Evolutionary conservation across 1,284 basidiomycete genomes (phyloP).

Genomic region (Omphalotus olearius): DNA sequence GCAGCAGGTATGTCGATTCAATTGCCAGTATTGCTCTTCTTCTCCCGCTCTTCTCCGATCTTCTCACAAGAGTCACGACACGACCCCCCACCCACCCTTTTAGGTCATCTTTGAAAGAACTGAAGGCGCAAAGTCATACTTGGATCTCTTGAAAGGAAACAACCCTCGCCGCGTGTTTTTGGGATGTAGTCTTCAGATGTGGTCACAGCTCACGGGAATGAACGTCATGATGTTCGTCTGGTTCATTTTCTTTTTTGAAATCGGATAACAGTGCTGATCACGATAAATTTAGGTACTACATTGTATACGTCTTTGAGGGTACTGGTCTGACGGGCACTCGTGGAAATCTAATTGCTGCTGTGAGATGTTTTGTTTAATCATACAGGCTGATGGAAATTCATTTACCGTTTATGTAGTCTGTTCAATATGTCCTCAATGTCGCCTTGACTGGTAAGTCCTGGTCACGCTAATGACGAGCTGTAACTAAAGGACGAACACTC

Average conservation of each 20-base stretch:
- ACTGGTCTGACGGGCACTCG: constrained; percentile 70
- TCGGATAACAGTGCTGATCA: neutral
- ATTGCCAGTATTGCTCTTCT: neutral
- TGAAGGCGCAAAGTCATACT: constrained; percentile 68
- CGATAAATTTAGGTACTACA: constrained; percentile 52
- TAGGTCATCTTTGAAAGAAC: constrained; percentile 54
- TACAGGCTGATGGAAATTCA: neutral
- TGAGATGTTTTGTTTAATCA: constrained; percentile 16
- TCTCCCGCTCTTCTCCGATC: neutral
- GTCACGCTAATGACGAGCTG: no score
- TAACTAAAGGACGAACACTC: constrained; percentile 51
- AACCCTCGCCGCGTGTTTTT: constrained; percentile 56
- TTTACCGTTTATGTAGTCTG: constrained; percentile 34
- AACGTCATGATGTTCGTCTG: constrained; percentile 66
- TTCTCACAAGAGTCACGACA: neutral
- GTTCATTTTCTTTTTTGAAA: neutral
- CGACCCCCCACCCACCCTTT: neutral
- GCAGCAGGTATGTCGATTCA: constrained; percentile 47
- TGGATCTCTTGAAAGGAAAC: constrained; percentile 60
- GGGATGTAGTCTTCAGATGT: constrained; percentile 57
- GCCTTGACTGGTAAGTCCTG: constrained; percentile 36
- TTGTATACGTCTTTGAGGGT: constrained; percentile 73
- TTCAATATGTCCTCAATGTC: constrained; percentile 78
- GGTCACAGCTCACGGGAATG: constrained; percentile 62
- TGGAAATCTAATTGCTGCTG: constrained; percentile 67